Evolutionary conservation across 2,329 filamentous ascomycete genomes (phyloP).

Genomic region (Fusarium siculi): DNA sequence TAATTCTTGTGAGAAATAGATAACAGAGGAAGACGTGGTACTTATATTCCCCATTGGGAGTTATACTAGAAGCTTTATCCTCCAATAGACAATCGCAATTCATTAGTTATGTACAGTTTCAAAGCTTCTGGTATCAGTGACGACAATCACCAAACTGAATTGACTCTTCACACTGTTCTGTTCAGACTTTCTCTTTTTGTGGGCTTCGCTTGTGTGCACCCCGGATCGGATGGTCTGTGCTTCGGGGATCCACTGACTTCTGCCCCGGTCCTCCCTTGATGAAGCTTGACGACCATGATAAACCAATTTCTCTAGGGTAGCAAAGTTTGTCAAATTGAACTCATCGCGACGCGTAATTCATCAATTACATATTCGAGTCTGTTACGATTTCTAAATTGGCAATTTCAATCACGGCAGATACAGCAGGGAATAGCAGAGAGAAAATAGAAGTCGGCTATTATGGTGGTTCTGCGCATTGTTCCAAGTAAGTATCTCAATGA

Average conservation of each 20-base stretch:
- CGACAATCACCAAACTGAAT: background rate
- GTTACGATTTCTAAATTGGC: background rate
- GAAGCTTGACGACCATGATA: background rate
- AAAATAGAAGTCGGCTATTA: background rate
- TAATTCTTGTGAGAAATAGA: background rate
- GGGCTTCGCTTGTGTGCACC: conserved; percentile 38
- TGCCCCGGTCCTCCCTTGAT: conserved; percentile 22
- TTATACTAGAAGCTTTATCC: background rate
- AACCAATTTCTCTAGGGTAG: background rate
- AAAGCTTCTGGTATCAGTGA: background rate
- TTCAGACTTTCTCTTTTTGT: conserved; percentile 31
- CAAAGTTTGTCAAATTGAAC: background rate
- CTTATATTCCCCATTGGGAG: background rate
- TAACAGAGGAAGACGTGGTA: too few relatives aligned
- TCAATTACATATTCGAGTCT: background rate
- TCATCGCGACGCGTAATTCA: background rate
- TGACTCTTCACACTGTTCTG: conserved; percentile 2
- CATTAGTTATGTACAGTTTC: conserved; percentile 6
- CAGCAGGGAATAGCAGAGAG: background rate
- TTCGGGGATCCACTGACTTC: background rate
- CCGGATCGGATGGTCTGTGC: conserved; percentile 38
- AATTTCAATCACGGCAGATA: background rate
- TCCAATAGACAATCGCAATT: background rate
- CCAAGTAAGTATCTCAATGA: background rate
- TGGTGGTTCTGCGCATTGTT: too few relatives aligned